A percentile compares a stretch with the other conserved stretches of the same genome.
Conservation (phyloP, 2,329 filamentous ascomycete genomes). For the Colletotrichum simmondsii region DNA sequence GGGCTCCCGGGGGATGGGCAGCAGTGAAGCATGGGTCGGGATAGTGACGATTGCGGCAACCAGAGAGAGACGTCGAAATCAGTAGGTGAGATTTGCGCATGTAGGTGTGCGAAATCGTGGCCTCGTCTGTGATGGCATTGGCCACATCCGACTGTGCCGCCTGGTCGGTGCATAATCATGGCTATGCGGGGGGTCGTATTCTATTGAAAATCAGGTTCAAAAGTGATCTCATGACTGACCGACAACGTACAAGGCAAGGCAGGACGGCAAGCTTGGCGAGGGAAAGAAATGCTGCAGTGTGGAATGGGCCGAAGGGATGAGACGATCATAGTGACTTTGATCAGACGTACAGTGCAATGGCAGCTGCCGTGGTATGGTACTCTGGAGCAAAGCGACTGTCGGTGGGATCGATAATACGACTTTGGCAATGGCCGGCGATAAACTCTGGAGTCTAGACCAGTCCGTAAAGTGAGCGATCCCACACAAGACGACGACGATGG, state of each 20-base stretch:
- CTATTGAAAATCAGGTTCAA: background rate
- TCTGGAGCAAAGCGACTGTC: background rate
- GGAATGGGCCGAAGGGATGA: slow-evolving; percentile 4
- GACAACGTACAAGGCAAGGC: background rate
- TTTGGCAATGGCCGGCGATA: background rate
- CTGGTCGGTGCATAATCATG: background rate
- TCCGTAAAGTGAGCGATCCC: background rate
- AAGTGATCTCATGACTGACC: slow-evolving; percentile 5
- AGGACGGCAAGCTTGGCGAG: background rate
- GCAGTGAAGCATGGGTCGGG: background rate
- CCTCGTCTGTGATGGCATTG: background rate
- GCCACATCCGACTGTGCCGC: background rate
- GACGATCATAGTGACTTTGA: slow-evolving; percentile 13
- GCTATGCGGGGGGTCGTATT: background rate
- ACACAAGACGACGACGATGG: background rate
- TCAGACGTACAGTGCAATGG: background rate
- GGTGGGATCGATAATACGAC: background rate
- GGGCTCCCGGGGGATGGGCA: background rate
- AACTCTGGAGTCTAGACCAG: background rate
- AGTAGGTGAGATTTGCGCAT: background rate
- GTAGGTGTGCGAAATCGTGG: background rate
- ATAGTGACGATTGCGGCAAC: background rate
- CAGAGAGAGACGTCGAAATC: background rate
- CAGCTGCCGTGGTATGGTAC: slow-evolving; percentile 9
- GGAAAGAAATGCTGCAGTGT: background rate